Base-by-base conservation (phyloP, 2,329 filamentous ascomycete species). In the Cladophialophora bantiana region DNA sequence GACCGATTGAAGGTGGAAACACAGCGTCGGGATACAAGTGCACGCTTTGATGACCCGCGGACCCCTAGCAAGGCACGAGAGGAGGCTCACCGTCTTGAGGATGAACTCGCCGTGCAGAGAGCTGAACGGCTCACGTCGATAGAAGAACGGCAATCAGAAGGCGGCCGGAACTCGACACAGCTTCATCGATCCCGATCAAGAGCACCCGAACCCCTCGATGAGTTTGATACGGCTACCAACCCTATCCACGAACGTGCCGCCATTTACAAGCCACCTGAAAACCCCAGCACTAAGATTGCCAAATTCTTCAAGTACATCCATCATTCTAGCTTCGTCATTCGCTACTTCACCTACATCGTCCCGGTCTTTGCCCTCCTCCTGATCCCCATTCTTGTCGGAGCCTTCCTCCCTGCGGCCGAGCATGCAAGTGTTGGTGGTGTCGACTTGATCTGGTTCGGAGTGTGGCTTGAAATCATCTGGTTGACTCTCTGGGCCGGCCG, bases 391-490 rank as follows among this genome's bases (percentile, higher is more conserved):
- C 79, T 93, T 5, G 77, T 93, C 26, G 90, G 89, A 5, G 84
- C 83, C 1, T 78, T 91, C 18, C 69, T 85, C 1, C 68, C 70
- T 13, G 62, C 60, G n/a, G 90, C 85, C 68, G 80, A 82, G n/a
- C 70, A 84, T 57, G 82, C 90, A 1, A 87, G 86, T 12, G 85
- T 90, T 2, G 93, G 93, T 0, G 92, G 90, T 20, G 93, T 97
- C 0, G 75, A 88, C 69, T 81, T 97, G 53, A 82, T 93, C 67
- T 98, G 94, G 94, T 97, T 98, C 75, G 91, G 91, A 35, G 93
- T 97, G 69, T 98, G 94, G 94, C 84, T 97, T 18, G 92, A 97
- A 78, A 92, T 97, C 50, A 85, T 97, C 32, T 98, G 94, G 94
- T 84, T 94, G 69, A 93, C 93, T 0, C 83, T 97, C 0, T 98